phyloP scores from a whole-genome alignment of 2,329 filamentous ascomycete species.

The Colletotrichum truncatum region DNA sequence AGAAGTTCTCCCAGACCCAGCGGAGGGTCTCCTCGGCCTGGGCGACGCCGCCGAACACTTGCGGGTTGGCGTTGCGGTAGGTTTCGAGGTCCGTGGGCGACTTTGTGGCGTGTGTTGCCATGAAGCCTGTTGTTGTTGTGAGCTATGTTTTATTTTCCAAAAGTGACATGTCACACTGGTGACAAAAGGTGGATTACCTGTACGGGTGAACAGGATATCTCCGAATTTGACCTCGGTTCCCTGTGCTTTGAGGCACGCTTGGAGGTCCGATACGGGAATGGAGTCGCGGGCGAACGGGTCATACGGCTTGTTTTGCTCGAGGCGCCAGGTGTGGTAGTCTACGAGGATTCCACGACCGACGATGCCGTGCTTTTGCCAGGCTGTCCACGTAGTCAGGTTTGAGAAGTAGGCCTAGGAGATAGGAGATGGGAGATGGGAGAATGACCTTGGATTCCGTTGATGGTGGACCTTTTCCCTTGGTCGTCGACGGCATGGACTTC shows the following conservation, averaged over 20 bases:
- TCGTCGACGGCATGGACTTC: conserved; percentile 58
- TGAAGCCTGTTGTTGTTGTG: conserved; percentile 18
- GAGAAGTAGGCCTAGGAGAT: background rate
- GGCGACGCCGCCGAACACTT: conserved; percentile 50
- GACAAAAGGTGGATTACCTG: conserved; percentile 37
- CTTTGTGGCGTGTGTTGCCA: conserved; percentile 23
- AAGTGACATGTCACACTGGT: background rate
- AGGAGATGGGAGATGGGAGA: no score
- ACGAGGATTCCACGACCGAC: conserved; percentile 60
- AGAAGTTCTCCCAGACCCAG: conserved; percentile 69
- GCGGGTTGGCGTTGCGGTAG: conserved; percentile 10
- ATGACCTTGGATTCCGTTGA: conserved; percentile 31
- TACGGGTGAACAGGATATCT: conserved; percentile 66
- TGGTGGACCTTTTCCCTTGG: conserved; percentile 34
- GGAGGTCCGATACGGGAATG: conserved; percentile 28
- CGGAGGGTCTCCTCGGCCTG: conserved; percentile 56
- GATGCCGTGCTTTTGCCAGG: conserved; percentile 45
- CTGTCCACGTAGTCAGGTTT: background rate
- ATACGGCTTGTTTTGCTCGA: conserved; percentile 38
- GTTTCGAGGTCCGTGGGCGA: conserved; percentile 12
- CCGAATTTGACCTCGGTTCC: conserved; percentile 44
- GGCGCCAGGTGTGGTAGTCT: conserved; percentile 60
- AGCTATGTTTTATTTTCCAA: background rate
- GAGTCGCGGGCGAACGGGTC: conserved; percentile 29
- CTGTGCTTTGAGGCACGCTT: conserved; percentile 29